Evolutionary conservation across 495 filamentous ascomycete species (phyloP).

Genomic region (Penicillium crystallinum): DNA sequence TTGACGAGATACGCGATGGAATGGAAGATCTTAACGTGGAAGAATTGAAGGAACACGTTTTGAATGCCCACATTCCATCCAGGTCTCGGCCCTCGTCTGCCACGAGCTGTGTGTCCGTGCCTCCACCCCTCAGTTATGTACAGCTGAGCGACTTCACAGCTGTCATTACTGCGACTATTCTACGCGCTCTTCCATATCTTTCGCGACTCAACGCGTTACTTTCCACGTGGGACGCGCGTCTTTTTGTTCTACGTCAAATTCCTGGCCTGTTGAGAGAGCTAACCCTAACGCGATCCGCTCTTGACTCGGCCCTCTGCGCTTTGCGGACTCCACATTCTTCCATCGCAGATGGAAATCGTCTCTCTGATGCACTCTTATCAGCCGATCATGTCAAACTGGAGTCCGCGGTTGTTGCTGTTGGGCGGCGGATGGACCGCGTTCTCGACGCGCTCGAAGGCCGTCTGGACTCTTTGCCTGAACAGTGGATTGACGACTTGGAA

Average conservation of each 20-base stretch:
- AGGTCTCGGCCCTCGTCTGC: constrained; percentile 51
- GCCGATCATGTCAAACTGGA: constrained; percentile 60
- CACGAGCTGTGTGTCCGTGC: constrained; percentile 49
- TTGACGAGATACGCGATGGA: constrained; percentile 71
- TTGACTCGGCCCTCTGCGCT: constrained; percentile 58
- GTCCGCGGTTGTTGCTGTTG: constrained; percentile 63
- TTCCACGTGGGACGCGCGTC: constrained; percentile 68
- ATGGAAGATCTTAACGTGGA: constrained; percentile 81
- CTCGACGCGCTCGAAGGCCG: constrained; percentile 79
- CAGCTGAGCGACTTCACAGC: constrained; percentile 81
- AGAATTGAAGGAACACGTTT: constrained; percentile 83
- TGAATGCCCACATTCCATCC: constrained; percentile 66
- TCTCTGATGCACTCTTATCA: constrained; percentile 51
- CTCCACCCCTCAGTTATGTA: constrained; percentile 50
- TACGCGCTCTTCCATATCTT: constrained; percentile 81
- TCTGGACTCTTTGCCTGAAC: constrained; percentile 75
- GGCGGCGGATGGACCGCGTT: constrained; percentile 71
- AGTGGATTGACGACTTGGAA: constrained; percentile 85
- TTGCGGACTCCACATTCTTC: constrained; percentile 37
- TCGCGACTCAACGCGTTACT: constrained; percentile 64
- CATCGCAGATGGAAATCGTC: constrained; percentile 13
- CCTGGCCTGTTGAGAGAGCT: constrained; percentile 65
- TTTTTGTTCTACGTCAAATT: constrained; percentile 66
- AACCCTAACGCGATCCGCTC: constrained; percentile 53
- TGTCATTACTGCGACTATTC: constrained; percentile 78